These are phyloP conservation scores for Halophytophthora batemanensis DNA, from an alignment of 352 stramenopile species.

Conservation along the genomic window DNA sequence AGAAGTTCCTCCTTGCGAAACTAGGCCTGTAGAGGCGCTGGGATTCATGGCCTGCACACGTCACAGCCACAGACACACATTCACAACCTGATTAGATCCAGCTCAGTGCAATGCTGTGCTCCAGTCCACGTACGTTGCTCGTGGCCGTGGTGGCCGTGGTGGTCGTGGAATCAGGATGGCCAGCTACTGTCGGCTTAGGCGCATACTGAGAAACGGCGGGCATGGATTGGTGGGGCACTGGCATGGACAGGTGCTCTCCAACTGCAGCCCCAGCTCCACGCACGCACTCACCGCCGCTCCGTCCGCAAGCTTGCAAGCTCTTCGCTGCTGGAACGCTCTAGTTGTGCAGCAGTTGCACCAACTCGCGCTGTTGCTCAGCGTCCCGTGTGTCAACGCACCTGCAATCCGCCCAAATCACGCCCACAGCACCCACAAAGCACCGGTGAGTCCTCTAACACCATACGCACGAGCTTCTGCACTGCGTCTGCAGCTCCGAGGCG, in stretches of 20 bases:
- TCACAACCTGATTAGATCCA: slow-evolving; percentile 2
- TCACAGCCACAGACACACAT: slow-evolving; percentile 1
- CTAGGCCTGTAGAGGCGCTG: slow-evolving; percentile 16
- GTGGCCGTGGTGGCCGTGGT: slow-evolving; percentile 18
- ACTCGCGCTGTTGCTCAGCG: no score
- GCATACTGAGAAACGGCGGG: slow-evolving; percentile 73
- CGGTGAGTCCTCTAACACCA: no score
- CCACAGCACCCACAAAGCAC: no score
- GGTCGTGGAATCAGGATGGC: slow-evolving; percentile 33
- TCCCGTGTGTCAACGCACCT: no score
- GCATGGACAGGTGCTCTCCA: slow-evolving; percentile 37
- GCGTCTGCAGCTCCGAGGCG: no score
- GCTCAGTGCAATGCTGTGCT: neutral
- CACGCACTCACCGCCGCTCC: no score
- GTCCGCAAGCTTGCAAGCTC: no score
- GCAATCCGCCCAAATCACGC: no score
- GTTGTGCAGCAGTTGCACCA: no score
- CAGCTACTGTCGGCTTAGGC: slow-evolving; percentile 34
- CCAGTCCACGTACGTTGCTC: slow-evolving; percentile 26
- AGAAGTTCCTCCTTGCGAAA: slow-evolving; percentile 15
- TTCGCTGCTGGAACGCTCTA: no score
- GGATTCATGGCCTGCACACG: slow-evolving; percentile 24
- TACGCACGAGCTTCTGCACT: no score
- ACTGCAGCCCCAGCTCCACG: no score
- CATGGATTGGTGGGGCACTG: slow-evolving; percentile 66